Evolutionary conservation across 2,329 filamentous ascomycete genomes (phyloP).

Genomic region (Chaetomiaceae sp.): DNA sequence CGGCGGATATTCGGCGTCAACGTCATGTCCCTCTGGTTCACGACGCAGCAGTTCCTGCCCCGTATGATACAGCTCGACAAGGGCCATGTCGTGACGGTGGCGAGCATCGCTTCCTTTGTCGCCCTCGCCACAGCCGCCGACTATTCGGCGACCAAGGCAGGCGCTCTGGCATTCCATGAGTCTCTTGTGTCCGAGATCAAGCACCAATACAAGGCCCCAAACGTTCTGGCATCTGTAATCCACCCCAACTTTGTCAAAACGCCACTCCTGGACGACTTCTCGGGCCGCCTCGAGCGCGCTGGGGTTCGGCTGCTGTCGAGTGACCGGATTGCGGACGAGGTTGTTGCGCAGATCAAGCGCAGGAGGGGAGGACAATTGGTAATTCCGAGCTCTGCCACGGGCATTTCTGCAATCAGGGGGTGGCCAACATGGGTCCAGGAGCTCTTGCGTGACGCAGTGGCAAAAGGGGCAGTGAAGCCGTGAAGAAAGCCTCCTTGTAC

Average conservation of each 20-base stretch:
- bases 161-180: constrained; percentile 55
- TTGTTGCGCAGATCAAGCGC: constrained; percentile 46
- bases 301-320: constrained; percentile 32
- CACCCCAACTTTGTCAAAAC: constrained; percentile 44
- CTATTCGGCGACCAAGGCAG: constrained; percentile 53
- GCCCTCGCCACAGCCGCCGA: constrained; percentile 52
- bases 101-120: constrained; percentile 49
- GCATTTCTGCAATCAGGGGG: constrained; percentile 34
- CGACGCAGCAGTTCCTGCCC: constrained; percentile 54
- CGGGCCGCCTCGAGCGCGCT: constrained; percentile 27
- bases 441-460: constrained; percentile 29
- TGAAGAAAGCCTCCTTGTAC: neutral
- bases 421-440: constrained; percentile 37
- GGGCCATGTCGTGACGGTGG: constrained; percentile 57
- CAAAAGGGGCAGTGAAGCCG: neutral
- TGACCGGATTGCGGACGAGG: constrained; percentile 41
- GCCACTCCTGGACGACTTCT: constrained; percentile 37
- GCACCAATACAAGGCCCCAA: constrained; percentile 47
- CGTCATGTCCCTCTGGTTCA: constrained; percentile 51
- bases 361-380: constrained; percentile 46
- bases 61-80: constrained; percentile 52
- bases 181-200: constrained; percentile 43
- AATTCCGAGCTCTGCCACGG: constrained; percentile 32
- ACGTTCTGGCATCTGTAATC: constrained; percentile 49
- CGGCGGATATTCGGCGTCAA: constrained; percentile 56